These are phyloP conservation scores for Vitis hybrid DNA, from an alignment of 177 flowering plant species.

Conservation along the genomic window DNA sequence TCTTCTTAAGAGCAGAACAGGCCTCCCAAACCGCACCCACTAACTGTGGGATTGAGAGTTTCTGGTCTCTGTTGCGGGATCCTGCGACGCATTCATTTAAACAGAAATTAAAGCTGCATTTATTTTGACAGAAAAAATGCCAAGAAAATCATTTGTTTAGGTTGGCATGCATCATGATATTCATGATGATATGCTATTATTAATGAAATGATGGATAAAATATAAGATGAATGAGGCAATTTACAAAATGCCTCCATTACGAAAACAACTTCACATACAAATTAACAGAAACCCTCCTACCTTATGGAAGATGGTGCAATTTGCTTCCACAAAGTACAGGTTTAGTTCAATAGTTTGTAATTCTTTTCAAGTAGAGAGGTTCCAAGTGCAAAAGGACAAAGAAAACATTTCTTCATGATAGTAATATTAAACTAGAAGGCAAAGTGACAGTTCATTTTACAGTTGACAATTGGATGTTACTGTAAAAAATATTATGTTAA, in stretches of 20 bases:
- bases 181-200: not conserved
- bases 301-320: not conserved
- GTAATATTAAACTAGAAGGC: too few species aligned
- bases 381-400: too few species aligned
- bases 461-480: too few species aligned
- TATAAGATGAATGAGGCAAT: not conserved
- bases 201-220: not conserved
- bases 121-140: too few species aligned
- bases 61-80: conserved; percentile 29
- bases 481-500: too few species aligned
- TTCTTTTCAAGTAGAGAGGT: too few species aligned
- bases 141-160: too few species aligned
- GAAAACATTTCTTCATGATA: too few species aligned
- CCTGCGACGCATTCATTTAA: conserved; percentile 38
- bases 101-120: not conserved
- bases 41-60: conserved; percentile 51
- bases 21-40: conserved; percentile 87
- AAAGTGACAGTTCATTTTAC: too few species aligned
- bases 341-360: too few species aligned
- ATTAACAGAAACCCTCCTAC: not conserved
- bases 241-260: not conserved
- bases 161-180: not conserved
- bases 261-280: not conserved
- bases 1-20: conserved; percentile 74
- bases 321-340: too few species aligned